These are phyloP conservation scores for Cucumis variabilis DNA, from an alignment of 331 rosid genomes.

Conservation along the genomic window DNA sequence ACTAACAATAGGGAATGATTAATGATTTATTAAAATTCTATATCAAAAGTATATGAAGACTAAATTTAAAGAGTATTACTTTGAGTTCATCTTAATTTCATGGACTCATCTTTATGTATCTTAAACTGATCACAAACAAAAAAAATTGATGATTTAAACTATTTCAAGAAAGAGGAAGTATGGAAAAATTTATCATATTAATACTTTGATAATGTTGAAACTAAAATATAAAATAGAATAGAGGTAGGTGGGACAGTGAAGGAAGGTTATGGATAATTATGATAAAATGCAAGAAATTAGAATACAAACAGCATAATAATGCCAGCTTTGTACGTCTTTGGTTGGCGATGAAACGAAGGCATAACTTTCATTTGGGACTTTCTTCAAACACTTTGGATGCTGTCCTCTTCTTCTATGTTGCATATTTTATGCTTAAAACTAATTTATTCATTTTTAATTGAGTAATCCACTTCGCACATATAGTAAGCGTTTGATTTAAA, in stretches of 20 bases:
- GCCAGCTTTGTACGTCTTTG: not conserved
- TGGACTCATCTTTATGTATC: too few relatives aligned
- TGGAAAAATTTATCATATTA: too few relatives aligned
- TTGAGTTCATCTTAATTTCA: too few relatives aligned
- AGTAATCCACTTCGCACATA: too few relatives aligned
- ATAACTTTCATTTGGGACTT: constrained; percentile 16
- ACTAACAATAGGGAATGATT: not conserved
- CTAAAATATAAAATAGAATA: too few relatives aligned
- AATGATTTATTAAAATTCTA: too few relatives aligned
- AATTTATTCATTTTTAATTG: too few relatives aligned
- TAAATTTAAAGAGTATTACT: not conserved
- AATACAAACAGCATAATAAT: not conserved
- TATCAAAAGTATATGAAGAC: not conserved
- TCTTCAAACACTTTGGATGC: not conserved
- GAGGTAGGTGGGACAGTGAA: not conserved
- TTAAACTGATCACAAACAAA: too few relatives aligned
- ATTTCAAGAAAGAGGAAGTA: too few relatives aligned
- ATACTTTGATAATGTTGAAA: too few relatives aligned
- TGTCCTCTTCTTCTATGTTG: not conserved
- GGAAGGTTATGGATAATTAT: not conserved
- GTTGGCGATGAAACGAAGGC: not conserved
- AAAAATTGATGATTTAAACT: too few relatives aligned
- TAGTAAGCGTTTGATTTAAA: too few relatives aligned
- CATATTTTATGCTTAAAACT: not conserved
- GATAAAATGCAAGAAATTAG: not conserved